Conservation (phyloP, 1,284 basidiomycete genomes). For the Tilletia horrida region DNA sequence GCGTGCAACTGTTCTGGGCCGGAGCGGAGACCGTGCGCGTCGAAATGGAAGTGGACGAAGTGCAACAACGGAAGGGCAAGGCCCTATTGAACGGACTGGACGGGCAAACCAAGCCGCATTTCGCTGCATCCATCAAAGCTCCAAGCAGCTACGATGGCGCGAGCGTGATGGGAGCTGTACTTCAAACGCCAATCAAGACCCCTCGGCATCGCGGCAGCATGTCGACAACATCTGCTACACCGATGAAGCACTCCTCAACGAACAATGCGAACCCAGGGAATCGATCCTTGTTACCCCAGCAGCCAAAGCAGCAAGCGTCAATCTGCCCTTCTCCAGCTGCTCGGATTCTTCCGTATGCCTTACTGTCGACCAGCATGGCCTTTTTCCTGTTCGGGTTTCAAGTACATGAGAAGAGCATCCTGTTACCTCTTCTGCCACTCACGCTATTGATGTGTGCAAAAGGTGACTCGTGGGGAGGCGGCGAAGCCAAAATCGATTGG, state of each 20-base stretch:
- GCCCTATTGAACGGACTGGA: background rate
- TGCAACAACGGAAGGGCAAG: slow-evolving; percentile 9
- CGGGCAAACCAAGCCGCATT: background rate
- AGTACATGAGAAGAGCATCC: slow-evolving; percentile 87
- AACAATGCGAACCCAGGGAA: background rate
- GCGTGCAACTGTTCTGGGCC: slow-evolving; percentile 42
- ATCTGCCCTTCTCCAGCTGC: slow-evolving; percentile 61
- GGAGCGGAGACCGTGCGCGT: slow-evolving; percentile 42
- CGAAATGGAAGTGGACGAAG: slow-evolving; percentile 43
- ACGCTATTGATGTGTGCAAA: slow-evolving; percentile 70
- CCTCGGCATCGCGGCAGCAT: slow-evolving; percentile 8
- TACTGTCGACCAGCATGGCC: slow-evolving; percentile 60
- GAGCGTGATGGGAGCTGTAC: background rate
- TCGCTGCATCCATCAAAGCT: background rate
- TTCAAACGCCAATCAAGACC: background rate
- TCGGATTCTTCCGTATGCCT: slow-evolving; percentile 48
- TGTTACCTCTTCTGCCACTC: slow-evolving; percentile 80
- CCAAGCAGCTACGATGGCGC: slow-evolving; percentile 6
- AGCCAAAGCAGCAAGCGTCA: slow-evolving; percentile 1
- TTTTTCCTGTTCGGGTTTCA: slow-evolving; percentile 96
- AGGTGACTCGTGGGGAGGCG: slow-evolving; percentile 53
- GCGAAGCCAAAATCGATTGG: slow-evolving; percentile 63
- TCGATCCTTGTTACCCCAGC: background rate
- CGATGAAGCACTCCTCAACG: background rate
- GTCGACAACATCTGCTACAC: background rate